Evolutionary conservation across 495 filamentous ascomycete species (phyloP).

Genomic region (Parmelia sp.): DNA sequence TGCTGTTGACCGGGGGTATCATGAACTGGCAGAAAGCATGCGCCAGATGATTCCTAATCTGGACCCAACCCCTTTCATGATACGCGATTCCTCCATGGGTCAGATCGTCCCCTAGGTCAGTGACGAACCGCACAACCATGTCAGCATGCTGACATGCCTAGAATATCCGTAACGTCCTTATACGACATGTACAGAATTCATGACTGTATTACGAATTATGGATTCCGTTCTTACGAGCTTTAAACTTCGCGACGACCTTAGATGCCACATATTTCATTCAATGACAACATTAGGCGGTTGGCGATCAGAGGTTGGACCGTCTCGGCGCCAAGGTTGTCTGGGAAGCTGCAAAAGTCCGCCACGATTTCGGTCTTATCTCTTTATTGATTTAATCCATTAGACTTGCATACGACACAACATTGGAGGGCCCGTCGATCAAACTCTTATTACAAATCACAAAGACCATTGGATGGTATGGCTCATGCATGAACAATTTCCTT

Average conservation of each 20-base stretch:
- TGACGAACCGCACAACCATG: not conserved
- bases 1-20: slow-evolving; percentile 1
- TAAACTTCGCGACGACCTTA: not conserved
- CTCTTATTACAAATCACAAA: not conserved
- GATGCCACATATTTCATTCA: not conserved
- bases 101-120: not conserved
- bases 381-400: too few species aligned
- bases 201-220: not conserved
- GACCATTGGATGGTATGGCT: not conserved
- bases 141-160: not conserved
- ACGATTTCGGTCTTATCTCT: not conserved
- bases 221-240: not conserved
- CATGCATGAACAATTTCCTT: not conserved
- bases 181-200: not conserved
- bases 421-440: not conserved
- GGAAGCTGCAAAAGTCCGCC: not conserved
- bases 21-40: not conserved
- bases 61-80: not conserved
- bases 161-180: not conserved
- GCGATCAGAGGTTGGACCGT: not conserved
- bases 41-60: not conserved
- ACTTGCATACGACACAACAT: not conserved
- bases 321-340: not conserved
- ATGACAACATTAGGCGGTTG: not conserved
- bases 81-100: not conserved